A percentile compares a stretch with the other conserved stretches of the same genome.
Evolutionary conservation across 163 green algal species (phyloP).

Genomic region (Scenedesmus sp.): DNA sequence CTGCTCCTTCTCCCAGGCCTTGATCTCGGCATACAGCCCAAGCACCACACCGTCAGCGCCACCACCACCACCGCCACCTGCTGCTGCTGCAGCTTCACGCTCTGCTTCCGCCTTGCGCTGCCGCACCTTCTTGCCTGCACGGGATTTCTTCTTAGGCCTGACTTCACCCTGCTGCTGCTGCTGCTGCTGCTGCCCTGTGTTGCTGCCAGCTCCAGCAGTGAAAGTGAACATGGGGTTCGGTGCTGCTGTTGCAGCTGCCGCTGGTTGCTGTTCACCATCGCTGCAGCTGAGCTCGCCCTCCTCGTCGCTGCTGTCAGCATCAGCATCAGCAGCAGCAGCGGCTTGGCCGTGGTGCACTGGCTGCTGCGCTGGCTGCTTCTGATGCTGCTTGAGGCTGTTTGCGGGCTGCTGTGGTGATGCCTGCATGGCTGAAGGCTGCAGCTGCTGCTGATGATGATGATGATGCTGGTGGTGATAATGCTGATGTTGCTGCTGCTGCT

Average conservation of each 20-base stretch:
- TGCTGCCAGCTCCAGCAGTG: neutral
- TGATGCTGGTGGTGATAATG: neutral
- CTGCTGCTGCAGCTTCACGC: constrained; percentile 14
- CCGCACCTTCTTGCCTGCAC: constrained; percentile 29
- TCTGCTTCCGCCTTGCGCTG: constrained; percentile 5
- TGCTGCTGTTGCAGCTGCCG: constrained; percentile 12
- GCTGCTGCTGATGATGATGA: no score
- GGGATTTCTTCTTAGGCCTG: constrained; percentile 26
- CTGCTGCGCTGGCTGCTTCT: constrained; percentile 29
- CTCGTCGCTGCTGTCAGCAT: constrained; percentile 28
- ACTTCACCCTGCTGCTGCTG: neutral
- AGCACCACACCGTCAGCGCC: neutral
- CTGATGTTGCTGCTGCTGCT: neutral
- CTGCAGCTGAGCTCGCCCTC: constrained; percentile 32
- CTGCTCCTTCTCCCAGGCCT: constrained; percentile 25
- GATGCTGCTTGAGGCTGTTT: neutral
- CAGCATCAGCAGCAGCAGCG: neutral
- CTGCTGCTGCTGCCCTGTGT: neutral
- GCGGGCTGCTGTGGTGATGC: neutral
- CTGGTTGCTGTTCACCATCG: neutral
- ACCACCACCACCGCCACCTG: neutral
- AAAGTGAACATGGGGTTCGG: neutral
- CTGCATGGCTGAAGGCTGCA: neutral
- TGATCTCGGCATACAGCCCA: constrained; percentile 34
- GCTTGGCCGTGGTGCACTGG: neutral